These are phyloP conservation scores for Colletotrichum limetticola DNA, from an alignment of 2,329 filamentous ascomycete genomes.

Conservation along the genomic window DNA sequence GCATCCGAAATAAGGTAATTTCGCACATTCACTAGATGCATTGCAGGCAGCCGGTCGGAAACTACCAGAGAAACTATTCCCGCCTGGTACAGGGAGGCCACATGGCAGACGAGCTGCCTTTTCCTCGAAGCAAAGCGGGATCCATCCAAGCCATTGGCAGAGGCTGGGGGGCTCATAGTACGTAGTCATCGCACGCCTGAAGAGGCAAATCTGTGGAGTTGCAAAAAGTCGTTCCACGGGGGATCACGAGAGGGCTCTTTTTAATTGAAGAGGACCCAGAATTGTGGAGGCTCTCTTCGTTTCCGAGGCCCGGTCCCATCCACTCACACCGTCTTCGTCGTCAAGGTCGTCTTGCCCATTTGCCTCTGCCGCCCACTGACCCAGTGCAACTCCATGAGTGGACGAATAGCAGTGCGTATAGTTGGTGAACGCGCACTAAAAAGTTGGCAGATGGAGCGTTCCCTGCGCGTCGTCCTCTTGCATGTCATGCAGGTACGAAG, in stretches of 20 bases:
- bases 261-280: constrained; percentile 25
- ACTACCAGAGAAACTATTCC: constrained; percentile 21
- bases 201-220: constrained; percentile 33
- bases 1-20: constrained; percentile 33
- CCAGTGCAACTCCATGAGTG: background rate
- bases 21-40: constrained; percentile 24
- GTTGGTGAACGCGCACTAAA: background rate
- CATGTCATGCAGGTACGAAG: constrained; percentile 18
- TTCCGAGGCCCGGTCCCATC: constrained; percentile 12
- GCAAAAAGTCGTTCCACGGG: constrained; percentile 29
- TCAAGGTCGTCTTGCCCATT: constrained; percentile 13
- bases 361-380: background rate
- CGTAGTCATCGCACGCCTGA: constrained; percentile 15
- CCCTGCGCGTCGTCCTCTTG: constrained; percentile 6
- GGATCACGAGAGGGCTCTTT: constrained; percentile 29
- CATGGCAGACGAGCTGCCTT: constrained; percentile 31
- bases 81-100: constrained; percentile 31
- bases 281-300: constrained; percentile 27
- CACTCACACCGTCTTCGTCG: background rate
- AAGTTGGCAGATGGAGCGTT: constrained; percentile 14
- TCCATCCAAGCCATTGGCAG: constrained; percentile 18
- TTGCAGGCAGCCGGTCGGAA: constrained; percentile 14
- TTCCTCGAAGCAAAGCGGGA: constrained; percentile 18
- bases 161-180: constrained; percentile 5
- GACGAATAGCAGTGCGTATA: constrained; percentile 12